phyloP scores from a whole-genome alignment of 305 asterid species.

The Coffea humblotiana region DNA sequence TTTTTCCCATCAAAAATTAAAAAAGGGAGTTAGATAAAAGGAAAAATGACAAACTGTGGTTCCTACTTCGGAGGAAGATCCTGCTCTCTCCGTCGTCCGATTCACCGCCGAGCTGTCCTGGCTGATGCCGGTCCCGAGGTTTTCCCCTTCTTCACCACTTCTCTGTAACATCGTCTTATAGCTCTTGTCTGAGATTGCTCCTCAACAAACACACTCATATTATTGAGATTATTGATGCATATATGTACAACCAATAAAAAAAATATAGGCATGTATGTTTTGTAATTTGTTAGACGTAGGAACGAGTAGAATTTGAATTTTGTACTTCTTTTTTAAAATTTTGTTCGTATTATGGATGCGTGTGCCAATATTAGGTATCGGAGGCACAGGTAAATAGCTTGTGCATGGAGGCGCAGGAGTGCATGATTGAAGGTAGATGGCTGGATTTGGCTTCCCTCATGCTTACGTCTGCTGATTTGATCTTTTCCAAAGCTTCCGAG shows the following conservation, averaged over 20 bases:
- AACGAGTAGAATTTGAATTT: background rate
- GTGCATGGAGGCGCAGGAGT: constrained; percentile 76
- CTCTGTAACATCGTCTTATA: background rate
- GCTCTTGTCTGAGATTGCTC: background rate
- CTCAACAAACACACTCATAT: background rate
- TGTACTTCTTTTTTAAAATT: background rate
- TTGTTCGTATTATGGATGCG: background rate
- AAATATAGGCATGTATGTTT: background rate
- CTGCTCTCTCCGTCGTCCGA: constrained; percentile 69
- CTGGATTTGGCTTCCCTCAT: constrained; percentile 77
- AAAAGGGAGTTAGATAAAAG: too few species aligned
- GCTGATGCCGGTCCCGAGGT: constrained; percentile 97
- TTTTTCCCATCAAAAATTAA: background rate
- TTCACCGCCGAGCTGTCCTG: constrained; percentile 86
- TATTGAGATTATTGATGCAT: too few species aligned
- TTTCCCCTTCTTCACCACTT: background rate
- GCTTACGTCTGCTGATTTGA: constrained; percentile 82
- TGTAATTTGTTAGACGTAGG: background rate
- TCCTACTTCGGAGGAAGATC: constrained; percentile 94
- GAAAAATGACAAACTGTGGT: constrained; percentile 77
- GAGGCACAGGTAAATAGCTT: constrained; percentile 76
- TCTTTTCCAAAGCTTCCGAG: constrained; percentile 86
- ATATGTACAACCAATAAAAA: background rate
- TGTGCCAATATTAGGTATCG: constrained; percentile 52
- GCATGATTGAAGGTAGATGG: constrained; percentile 68